Conservation (phyloP, 805 yeast species). For the Nematodospora valgi region DNA sequence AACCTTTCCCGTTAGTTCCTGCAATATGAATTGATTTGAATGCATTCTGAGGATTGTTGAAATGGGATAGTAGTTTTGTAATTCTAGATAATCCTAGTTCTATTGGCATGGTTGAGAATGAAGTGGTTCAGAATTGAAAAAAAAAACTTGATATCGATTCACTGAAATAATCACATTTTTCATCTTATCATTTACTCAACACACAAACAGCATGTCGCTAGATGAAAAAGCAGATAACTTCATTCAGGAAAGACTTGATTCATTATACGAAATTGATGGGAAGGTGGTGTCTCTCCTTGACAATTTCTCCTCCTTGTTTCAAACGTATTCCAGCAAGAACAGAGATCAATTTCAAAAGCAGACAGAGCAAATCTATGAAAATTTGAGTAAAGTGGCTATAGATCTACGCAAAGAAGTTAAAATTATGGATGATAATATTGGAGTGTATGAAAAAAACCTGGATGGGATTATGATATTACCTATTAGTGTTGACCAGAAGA, state of each 20-base stretch:
- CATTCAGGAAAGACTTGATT: slow-evolving; percentile 49
- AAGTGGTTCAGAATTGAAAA: slow-evolving; percentile 1
- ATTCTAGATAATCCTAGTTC: slow-evolving; percentile 38
- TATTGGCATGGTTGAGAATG: slow-evolving; percentile 28
- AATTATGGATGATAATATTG: slow-evolving; percentile 57
- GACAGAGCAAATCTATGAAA: slow-evolving; percentile 47
- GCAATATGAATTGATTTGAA: slow-evolving; percentile 83
- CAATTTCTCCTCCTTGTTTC: slow-evolving; percentile 45
- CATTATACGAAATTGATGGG: slow-evolving; percentile 50
- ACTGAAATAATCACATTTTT: too few relatives aligned
- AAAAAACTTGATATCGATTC: too few relatives aligned
- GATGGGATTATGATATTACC: slow-evolving; percentile 58
- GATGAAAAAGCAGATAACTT: slow-evolving; percentile 23
- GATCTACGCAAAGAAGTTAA: slow-evolving; percentile 64
- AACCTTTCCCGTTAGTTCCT: slow-evolving; percentile 97
- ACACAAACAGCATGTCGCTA: slow-evolving; percentile 1
- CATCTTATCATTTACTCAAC: too few relatives aligned
- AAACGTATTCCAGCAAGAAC: slow-evolving; percentile 29
- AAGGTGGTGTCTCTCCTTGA: slow-evolving; percentile 50
- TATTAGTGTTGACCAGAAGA: slow-evolving; percentile 64
- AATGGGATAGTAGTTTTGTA: slow-evolving; percentile 25
- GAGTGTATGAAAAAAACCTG: slow-evolving; percentile 42
- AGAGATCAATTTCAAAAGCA: slow-evolving; percentile 42
- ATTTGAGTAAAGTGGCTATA: slow-evolving; percentile 56
- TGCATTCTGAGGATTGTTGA: slow-evolving; percentile 67